phyloP scores from a whole-genome alignment of 305 asterid genomes.

The Stenogyne calaminthoides region DNA sequence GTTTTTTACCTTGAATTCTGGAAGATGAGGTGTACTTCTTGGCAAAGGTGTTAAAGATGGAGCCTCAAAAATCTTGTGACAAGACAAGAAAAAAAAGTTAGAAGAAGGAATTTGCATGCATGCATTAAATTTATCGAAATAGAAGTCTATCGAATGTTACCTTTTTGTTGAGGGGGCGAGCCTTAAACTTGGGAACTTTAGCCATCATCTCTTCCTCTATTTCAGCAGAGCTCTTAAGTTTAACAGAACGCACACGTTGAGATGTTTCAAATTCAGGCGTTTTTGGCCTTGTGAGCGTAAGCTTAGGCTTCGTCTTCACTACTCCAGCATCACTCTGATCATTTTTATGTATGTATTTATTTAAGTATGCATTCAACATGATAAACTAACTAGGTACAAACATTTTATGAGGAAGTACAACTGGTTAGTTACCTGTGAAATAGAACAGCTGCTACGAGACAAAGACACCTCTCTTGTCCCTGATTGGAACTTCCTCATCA shows the following conservation, averaged over 20 bases:
- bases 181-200: conserved; percentile 88
- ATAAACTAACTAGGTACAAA: background rate
- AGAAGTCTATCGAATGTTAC: conserved; percentile 36
- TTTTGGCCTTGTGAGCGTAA: conserved; percentile 83
- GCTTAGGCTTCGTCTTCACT: conserved; percentile 66
- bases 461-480: conserved; percentile 67
- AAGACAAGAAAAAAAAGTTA: conserved; percentile 7
- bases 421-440: conserved; percentile 50
- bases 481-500: conserved; percentile 82
- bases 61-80: conserved; percentile 64
- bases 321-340: conserved; percentile 53
- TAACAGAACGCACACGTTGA: conserved; percentile 74
- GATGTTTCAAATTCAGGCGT: conserved; percentile 89
- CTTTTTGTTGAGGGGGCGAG: conserved; percentile 83
- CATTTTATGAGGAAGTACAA: background rate
- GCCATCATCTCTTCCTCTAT: conserved; percentile 96
- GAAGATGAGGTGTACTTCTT: conserved; percentile 75
- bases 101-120: background rate
- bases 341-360: background rate
- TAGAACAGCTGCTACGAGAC: conserved; percentile 40
- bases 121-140: background rate
- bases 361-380: background rate
- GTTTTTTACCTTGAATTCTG: conserved; percentile 72
- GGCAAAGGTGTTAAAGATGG: conserved; percentile 60
- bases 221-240: conserved; percentile 78